Conservation (phyloP, 805 yeast species). For the Monosporozyma siamensis region DNA sequence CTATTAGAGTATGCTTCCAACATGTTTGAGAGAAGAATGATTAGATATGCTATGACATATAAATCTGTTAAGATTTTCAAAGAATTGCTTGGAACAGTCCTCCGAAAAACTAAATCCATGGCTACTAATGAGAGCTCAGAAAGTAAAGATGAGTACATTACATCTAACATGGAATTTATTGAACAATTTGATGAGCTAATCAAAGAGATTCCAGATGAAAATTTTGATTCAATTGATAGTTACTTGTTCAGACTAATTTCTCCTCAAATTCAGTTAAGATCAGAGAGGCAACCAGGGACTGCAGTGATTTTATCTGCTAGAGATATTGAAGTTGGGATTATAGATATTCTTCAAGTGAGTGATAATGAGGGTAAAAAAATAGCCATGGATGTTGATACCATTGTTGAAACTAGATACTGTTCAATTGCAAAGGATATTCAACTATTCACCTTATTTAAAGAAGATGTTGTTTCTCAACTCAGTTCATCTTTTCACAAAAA, state of each 20-base stretch:
- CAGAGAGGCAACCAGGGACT: constrained; percentile 37
- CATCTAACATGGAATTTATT: constrained; percentile 29
- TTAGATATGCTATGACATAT: constrained; percentile 38
- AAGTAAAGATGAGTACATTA: constrained; percentile 16
- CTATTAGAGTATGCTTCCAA: constrained; percentile 39
- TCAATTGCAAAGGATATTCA: constrained; percentile 48
- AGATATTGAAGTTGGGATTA: constrained; percentile 48
- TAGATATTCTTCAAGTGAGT: constrained; percentile 36
- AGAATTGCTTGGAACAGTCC: constrained; percentile 26
- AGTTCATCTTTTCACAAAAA: constrained; percentile 19
- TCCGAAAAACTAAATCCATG: constrained; percentile 13
- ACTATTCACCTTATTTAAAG: constrained; percentile 40
- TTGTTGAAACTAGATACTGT: constrained; percentile 50
- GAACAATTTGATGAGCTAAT: constrained; percentile 41
- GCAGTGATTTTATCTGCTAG: constrained; percentile 46
- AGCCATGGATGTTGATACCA: constrained; percentile 26
- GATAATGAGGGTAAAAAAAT: constrained; percentile 23
- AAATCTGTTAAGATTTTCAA: constrained; percentile 43
- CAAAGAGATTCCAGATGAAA: constrained; percentile 32
- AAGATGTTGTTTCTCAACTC: constrained; percentile 27
- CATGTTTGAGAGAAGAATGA: constrained; percentile 36
- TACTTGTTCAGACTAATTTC: constrained; percentile 46
- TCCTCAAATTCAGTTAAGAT: constrained; percentile 52
- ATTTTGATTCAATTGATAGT: constrained; percentile 39
- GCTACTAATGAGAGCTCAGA: constrained; percentile 4